phyloP scores from a whole-genome alignment of 148 eudicot genomes.

The Persicaria maculosa region DNA sequence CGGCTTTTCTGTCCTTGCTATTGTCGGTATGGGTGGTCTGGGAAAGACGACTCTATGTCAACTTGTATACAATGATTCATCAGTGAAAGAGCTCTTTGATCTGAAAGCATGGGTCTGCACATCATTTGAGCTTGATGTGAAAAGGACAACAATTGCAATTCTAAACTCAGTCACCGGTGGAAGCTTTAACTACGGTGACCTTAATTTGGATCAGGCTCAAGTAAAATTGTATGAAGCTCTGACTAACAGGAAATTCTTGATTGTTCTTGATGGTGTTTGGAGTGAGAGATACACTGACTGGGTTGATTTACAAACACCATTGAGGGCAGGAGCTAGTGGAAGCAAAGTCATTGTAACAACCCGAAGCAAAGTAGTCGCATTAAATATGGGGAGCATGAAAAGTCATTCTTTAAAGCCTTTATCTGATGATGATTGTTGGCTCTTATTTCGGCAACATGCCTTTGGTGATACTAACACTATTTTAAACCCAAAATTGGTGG shows the following conservation, averaged over 20 bases:
- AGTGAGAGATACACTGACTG: not conserved
- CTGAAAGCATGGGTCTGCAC: slow-evolving; percentile 13
- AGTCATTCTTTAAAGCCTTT: not conserved
- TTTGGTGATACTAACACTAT: not conserved
- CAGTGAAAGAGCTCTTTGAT: not conserved
- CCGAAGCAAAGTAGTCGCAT: no score
- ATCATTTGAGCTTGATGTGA: slow-evolving; percentile 12
- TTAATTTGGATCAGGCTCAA: slow-evolving; percentile 8
- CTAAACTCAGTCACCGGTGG: slow-evolving; percentile 8
- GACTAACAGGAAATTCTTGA: not conserved
- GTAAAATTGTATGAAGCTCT: not conserved
- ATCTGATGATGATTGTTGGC: slow-evolving; percentile 15
- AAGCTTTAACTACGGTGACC: not conserved
- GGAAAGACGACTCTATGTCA: slow-evolving; percentile 31
- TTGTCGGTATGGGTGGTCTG: slow-evolving; percentile 31
- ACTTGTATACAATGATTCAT: slow-evolving; percentile 17
- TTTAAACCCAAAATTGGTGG: not conserved
- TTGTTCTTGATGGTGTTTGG: slow-evolving; percentile 17
- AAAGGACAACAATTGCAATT: slow-evolving; percentile 10
- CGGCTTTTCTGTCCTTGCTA: slow-evolving; percentile 17
- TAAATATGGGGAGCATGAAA: not conserved
- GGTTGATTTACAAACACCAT: no score
- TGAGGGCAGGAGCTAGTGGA: no score
- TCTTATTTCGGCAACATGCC: slow-evolving; percentile 8
- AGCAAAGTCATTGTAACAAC: no score